Evolutionary conservation across 805 yeast genomes (phyloP).

Genomic region (Candida anglica): DNA sequence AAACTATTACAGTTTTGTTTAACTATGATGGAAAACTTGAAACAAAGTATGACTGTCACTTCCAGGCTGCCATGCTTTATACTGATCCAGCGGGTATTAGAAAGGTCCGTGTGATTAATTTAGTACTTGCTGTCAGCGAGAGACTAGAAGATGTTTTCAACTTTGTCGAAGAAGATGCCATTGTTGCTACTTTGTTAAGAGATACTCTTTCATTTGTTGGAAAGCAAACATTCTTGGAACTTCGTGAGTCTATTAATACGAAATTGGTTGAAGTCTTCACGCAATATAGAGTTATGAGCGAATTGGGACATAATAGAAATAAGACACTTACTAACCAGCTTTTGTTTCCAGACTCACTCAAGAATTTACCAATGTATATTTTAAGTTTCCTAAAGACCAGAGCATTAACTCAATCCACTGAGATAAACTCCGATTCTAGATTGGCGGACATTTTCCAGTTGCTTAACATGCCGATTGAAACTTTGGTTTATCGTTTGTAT

Average conservation of each 20-base stretch:
- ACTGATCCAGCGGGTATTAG: conserved; percentile 74
- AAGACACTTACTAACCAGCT: conserved; percentile 50
- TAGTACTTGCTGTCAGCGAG: conserved; percentile 76
- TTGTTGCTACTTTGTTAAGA: conserved; percentile 35
- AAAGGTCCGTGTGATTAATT: conserved; percentile 82
- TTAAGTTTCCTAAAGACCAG: conserved; percentile 67
- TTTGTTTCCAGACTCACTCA: conserved; percentile 77
- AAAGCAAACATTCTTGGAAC: conserved; percentile 31
- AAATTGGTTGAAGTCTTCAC: conserved; percentile 44
- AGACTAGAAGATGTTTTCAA: conserved; percentile 69
- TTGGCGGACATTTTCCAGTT: conserved; percentile 51
- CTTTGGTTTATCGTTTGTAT: conserved; percentile 62
- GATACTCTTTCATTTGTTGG: conserved; percentile 40
- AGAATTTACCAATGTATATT: conserved; percentile 63
- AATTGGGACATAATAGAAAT: conserved; percentile 32
- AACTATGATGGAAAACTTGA: conserved; percentile 73
- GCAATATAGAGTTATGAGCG: conserved; percentile 49
- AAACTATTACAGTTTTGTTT: conserved; percentile 67
- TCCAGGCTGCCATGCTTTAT: conserved; percentile 86
- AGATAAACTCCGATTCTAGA: conserved; percentile 59
- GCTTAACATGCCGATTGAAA: conserved; percentile 50
- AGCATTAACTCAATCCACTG: conserved; percentile 51
- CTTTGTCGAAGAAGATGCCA: conserved; percentile 65
- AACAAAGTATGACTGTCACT: conserved; percentile 73
- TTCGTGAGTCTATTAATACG: conserved; percentile 34